Evolutionary conservation across 768 basidiomycete genomes (phyloP).

Genomic region (Cyathus striatus): DNA sequence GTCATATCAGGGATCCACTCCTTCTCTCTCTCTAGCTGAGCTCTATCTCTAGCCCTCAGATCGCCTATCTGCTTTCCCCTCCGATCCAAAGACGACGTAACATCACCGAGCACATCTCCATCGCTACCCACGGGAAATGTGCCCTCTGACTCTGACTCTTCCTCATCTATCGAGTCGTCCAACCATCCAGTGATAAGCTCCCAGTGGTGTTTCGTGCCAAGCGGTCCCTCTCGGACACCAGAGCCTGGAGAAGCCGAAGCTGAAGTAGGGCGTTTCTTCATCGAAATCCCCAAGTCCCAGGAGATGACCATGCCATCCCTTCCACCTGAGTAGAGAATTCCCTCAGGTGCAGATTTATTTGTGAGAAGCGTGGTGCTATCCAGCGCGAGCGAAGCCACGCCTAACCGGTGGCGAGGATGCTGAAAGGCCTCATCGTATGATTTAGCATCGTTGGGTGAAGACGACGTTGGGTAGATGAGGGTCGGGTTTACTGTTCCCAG

Average conservation of each 20-base stretch:
- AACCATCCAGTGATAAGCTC: slow-evolving; percentile 84
- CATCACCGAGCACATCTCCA: slow-evolving; percentile 76
- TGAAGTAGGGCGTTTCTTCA: slow-evolving; percentile 52
- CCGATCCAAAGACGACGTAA: slow-evolving; percentile 24
- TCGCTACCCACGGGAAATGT: slow-evolving; percentile 58
- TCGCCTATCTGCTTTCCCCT: slow-evolving; percentile 28
- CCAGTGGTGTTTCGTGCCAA: slow-evolving; percentile 38
- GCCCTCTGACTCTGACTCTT: slow-evolving; percentile 59
- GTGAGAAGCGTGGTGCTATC: slow-evolving; percentile 76
- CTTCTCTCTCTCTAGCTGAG: no score
- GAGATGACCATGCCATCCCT: slow-evolving; percentile 84
- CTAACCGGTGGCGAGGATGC: slow-evolving; percentile 83
- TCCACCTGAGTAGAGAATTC: slow-evolving; percentile 87
- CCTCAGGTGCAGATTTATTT: slow-evolving; percentile 66
- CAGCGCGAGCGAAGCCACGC: slow-evolving; percentile 81
- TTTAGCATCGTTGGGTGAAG: slow-evolving; percentile 17
- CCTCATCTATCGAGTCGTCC: slow-evolving; percentile 64
- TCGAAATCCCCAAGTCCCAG: slow-evolving; percentile 77
- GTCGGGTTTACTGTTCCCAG: slow-evolving; percentile 69
- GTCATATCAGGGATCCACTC: slow-evolving; percentile 77
- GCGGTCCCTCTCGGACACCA: slow-evolving; percentile 21
- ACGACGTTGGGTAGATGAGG: slow-evolving; percentile 34
- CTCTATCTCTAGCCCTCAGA: slow-evolving; percentile 36
- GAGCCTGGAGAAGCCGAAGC: no score
- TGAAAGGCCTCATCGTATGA: slow-evolving; percentile 16